Percentiles rank a stretch among this genome's conserved stretches.
Evolutionary conservation across 1,284 basidiomycete genomes (phyloP).

Genomic region (Pseudozyma sp.): DNA sequence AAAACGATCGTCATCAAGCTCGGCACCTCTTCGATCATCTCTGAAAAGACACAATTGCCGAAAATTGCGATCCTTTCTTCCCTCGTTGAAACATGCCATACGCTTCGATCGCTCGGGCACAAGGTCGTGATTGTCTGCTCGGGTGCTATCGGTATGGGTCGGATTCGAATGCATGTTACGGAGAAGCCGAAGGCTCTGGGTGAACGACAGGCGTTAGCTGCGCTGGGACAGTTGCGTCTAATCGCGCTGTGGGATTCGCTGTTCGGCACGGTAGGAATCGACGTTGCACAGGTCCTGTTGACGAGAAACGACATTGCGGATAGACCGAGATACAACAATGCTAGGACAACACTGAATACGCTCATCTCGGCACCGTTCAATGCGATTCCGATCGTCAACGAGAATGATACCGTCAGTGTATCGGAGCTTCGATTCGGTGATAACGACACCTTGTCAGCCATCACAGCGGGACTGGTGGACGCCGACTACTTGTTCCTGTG

Average conservation of each 20-base stretch:
- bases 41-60: constrained; percentile 71
- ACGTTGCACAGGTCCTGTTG: constrained; percentile 92
- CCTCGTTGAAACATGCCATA: constrained; percentile 89
- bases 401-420: constrained; percentile 68
- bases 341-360: constrained; percentile 62
- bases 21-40: constrained; percentile 67
- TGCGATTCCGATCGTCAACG: constrained; percentile 68
- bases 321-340: constrained; percentile 66
- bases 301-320: constrained; percentile 97
- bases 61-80: constrained; percentile 89
- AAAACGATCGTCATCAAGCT: constrained; percentile 68
- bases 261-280: constrained; percentile 90
- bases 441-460: constrained; percentile 96
- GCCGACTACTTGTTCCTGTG: constrained; percentile 96
- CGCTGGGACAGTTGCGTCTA: constrained; percentile 93
- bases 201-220: constrained; percentile 94
- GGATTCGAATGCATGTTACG: constrained; percentile 88
- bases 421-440: constrained; percentile 98
- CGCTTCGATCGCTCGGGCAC: constrained; percentile 83
- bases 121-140: constrained; percentile 94
- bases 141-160: constrained; percentile 93
- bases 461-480: constrained; percentile 95
- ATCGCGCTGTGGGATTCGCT: constrained; percentile 97
- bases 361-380: constrained; percentile 56
- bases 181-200: constrained; percentile 84